Evolutionary conservation across 441 rosid genomes (phyloP).

Genomic region (Corymbia calophylla): DNA sequence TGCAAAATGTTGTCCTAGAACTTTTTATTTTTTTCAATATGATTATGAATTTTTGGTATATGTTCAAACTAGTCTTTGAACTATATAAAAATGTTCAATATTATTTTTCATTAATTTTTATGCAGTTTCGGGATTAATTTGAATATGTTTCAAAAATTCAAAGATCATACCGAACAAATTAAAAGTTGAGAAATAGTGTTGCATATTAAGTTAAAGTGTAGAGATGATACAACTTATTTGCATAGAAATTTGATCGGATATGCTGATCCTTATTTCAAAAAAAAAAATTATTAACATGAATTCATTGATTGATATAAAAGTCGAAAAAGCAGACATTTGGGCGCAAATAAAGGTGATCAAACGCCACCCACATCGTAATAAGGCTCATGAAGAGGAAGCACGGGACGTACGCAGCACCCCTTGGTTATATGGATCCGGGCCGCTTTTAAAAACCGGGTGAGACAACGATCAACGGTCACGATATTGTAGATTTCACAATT

Average conservation of each 20-base stretch:
- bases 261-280: background rate
- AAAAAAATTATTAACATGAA: background rate
- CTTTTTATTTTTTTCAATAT: too few relatives aligned
- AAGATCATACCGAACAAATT: too few relatives aligned
- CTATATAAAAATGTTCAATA: too few relatives aligned
- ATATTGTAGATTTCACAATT: background rate
- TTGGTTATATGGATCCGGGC: background rate
- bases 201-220: fast-evolving
- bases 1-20: too few relatives aligned
- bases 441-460: too few relatives aligned
- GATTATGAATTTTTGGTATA: too few relatives aligned
- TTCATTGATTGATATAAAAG: background rate
- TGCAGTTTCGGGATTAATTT: background rate
- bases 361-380: background rate
- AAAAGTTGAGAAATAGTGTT: too few relatives aligned
- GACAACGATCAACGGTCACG: too few relatives aligned
- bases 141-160: too few relatives aligned
- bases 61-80: too few relatives aligned
- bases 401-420: background rate
- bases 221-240: background rate
- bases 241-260: background rate
- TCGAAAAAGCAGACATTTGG: too few relatives aligned
- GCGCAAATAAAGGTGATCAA: background rate
- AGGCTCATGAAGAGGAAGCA: background rate
- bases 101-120: too few relatives aligned